Conservation (phyloP, 2,329 filamentous ascomycete genomes). For the Monilinia vaccinii-corymbosi region DNA sequence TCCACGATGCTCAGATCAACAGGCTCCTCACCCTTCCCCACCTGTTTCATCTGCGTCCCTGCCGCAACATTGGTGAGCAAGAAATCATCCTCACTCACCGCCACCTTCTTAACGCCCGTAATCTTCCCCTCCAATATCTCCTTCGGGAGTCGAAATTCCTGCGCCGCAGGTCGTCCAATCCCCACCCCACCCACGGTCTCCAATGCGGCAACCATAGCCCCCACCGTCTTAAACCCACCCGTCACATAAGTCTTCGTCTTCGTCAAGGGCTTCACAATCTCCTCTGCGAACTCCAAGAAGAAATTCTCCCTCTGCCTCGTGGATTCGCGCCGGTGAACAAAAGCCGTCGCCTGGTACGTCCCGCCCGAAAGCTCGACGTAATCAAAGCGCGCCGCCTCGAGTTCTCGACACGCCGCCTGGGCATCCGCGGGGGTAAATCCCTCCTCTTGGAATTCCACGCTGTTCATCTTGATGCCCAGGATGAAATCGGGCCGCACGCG, state of each 20-base stretch:
- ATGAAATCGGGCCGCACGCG: constrained; percentile 32
- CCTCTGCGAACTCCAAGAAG: constrained; percentile 56
- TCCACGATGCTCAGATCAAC: constrained; percentile 41
- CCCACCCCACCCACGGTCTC: constrained; percentile 40
- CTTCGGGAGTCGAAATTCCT: constrained; percentile 35
- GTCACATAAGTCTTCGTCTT: constrained; percentile 45
- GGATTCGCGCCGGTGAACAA: constrained; percentile 31
- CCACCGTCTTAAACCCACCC: constrained; percentile 47
- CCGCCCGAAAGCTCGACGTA: constrained; percentile 63
- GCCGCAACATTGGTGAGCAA: constrained; percentile 22
- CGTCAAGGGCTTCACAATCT: constrained; percentile 39
- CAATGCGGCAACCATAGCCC: constrained; percentile 38
- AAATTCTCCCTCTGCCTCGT: constrained; percentile 50
- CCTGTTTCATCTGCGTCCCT: constrained; percentile 31
- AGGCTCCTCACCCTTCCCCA: constrained; percentile 44
- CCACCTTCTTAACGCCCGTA: constrained; percentile 38
- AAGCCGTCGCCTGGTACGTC: constrained; percentile 43
- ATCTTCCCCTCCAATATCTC: constrained; percentile 36
- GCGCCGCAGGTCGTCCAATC: constrained; percentile 37
- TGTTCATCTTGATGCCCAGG: constrained; percentile 48
- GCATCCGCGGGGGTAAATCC: constrained; percentile 51
- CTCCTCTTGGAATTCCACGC: constrained; percentile 47
- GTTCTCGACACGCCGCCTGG: constrained; percentile 39
- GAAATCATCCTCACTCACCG: constrained; percentile 44
- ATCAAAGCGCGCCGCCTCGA: constrained; percentile 47